These are phyloP conservation scores for Apiospora pterosperma DNA, from an alignment of 2,329 filamentous ascomycete species.

Conservation along the genomic window DNA sequence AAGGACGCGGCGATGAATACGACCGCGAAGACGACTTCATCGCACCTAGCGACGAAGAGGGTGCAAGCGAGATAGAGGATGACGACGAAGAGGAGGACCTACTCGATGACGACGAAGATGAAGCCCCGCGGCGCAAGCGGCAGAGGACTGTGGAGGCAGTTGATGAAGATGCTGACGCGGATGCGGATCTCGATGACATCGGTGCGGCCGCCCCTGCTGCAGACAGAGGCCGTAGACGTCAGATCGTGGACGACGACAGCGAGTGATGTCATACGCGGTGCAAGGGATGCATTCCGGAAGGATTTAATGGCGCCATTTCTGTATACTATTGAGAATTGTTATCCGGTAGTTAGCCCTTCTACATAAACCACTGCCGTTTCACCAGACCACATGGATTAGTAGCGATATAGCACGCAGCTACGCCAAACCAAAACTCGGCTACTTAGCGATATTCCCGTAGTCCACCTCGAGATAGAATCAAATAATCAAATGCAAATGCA, in stretches of 20 bases:
- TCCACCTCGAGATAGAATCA: too few species aligned
- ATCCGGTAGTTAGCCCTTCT: not conserved
- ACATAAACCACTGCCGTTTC: not conserved
- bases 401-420: not conserved
- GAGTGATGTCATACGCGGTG: conserved; percentile 17
- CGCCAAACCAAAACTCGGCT: not conserved
- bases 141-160: conserved; percentile 48
- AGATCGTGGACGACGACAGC: conserved; percentile 60
- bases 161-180: conserved; percentile 48
- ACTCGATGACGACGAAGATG: conserved; percentile 48
- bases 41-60: conserved; percentile 70
- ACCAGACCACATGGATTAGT: not conserved
- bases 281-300: not conserved
- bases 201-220: conserved; percentile 32
- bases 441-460: not conserved
- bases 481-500: too few species aligned
- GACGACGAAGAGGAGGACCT: conserved; percentile 61
- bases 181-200: conserved; percentile 51
- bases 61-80: conserved; percentile 48
- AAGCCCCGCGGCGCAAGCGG: conserved; percentile 43
- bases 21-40: conserved; percentile 79
- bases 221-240: conserved; percentile 48
- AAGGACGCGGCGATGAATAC: conserved; percentile 68
- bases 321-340: not conserved
- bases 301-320: not conserved